Base-by-base conservation (phyloP, 345 rosid species). In the Mangifera indica region DNA sequence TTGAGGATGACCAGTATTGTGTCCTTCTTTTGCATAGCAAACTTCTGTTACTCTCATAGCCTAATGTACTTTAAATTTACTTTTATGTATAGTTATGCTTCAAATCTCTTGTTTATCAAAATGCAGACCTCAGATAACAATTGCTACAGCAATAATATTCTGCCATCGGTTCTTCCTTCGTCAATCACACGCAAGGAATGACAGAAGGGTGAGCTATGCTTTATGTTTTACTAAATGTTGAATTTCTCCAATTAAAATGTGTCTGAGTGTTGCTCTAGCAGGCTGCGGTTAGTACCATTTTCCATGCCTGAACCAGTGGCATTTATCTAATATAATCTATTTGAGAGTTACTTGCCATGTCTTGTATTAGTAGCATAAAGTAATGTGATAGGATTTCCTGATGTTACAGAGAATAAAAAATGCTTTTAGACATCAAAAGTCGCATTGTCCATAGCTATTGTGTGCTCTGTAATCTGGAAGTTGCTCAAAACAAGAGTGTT, bases 111-210 rank as follows among this genome's bases (percentile, higher is more conserved):
- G 21, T 22, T 45, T 51, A 52, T 66, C 61, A 40, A 48, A 54
- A 61, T 81, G 84, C 84, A 87, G 91, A 73, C 88, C 91, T 42
- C 91, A 87, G 81, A 77, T 87, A 57, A 87, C 91, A 48, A 87
- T 87, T 61, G 91, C 91, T 57, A 84, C 91, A 10, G 88, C 91
- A 81, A 87, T 87, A 78, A 85, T 87, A 63, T 87, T 87, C 75
- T 87, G 91, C 68, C 88, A 87, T 57, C 81, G 88, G 4, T 87
- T 87, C 77, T 87, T 84, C 76, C 79, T 84, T 73, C 83, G 87
- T 54, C 91, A 87, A 60, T 87, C 91, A 40, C 91, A 81, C 74
- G 77, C 87, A 60, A 87, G 80, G 79, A 87, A 87, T 71, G 91
- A 87, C 58, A 83, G 82, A 74, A 81, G 88, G 87, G 86, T 84